phyloP scores from a whole-genome alignment of 140 eudicot species.

The Ambrosia hybrid region DNA sequence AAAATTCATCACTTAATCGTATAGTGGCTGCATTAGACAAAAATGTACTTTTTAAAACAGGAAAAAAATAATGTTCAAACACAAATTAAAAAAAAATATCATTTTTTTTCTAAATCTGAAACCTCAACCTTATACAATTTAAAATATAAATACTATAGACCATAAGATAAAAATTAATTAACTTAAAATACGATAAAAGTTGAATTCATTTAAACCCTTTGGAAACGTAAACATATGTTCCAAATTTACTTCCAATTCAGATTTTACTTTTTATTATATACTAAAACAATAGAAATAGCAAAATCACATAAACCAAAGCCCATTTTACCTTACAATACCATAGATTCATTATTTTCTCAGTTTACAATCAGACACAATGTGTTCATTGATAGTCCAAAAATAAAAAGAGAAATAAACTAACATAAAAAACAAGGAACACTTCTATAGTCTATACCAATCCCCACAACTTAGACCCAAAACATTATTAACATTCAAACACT shows the following conservation, averaged over 20 bases:
- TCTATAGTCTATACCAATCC: slow-evolving; percentile 60
- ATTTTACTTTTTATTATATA: neutral
- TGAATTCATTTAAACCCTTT: neutral
- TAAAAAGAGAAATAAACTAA: neutral
- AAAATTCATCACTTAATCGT: neutral
- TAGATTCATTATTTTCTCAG: slow-evolving; percentile 5
- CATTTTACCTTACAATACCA: neutral
- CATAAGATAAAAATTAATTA: neutral
- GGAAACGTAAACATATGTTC: neutral
- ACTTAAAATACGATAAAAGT: neutral
- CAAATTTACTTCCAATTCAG: neutral
- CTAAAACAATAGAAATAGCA: neutral
- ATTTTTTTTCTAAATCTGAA: neutral
- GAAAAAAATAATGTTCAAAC: neutral
- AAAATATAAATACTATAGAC: neutral
- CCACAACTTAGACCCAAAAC: slow-evolving; percentile 36
- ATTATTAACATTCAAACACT: slow-evolving; percentile 47
- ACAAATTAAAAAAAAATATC: neutral
- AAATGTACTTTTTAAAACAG: neutral
- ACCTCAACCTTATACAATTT: too few species aligned
- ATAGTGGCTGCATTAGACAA: neutral
- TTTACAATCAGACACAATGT: slow-evolving; percentile 28
- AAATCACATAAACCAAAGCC: neutral
- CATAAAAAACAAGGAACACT: slow-evolving; percentile 14
- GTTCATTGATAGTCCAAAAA: slow-evolving; percentile 15